Base-by-base conservation (phyloP, 208 protist species). In the Acanthamoeba castellanii region DNA sequence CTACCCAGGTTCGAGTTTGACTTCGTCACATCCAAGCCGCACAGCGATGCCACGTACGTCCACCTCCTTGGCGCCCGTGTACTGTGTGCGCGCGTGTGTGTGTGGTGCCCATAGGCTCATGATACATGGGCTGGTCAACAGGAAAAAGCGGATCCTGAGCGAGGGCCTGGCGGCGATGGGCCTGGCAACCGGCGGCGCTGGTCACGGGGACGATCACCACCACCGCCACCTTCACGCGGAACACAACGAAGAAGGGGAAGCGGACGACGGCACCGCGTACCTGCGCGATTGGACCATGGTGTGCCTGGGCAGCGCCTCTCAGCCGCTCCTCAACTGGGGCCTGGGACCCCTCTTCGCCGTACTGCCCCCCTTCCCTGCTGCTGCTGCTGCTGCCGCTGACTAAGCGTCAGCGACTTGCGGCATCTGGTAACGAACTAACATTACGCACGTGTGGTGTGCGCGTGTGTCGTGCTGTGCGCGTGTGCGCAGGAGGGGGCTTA, bases 1-100 rank as follows among this genome's bases (percentile, higher is more conserved):
- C 8, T 27, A n/a, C 42, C 34, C 72, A 81, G 72, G 72, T 81
- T 81, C 72, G 72, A 81, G 37, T 81, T 81, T 22, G 72, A 81
- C 42, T 50, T 52, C 34, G 34, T 81, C 30, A 37, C 72, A 3
- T 3, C 72, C 30, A 50, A 42, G 37, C 72, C 72, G 14, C 42
- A 81, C 72, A 50, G 42, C 42, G 72, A 81, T n/a, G 42, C 72
- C 30, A 81, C 37, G 72, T 81, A 81, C 72, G 6, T 76, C 68
- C 34, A 18, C 11, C 11, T 81, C 72, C 27, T 61, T 22, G 55
- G n/a, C n/a, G n/a, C n/a, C 55, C 8, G 5, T 13, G 55, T 61
- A 2, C 18, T 61, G 55, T 22, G 5, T 61, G 55, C 2, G 27
- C 64, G 59, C 20, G 22, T 64, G 47, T 14, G 11, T 52, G 47